Evolutionary conservation across 1,139 yeast species (phyloP), one percentile per base, ranked within the genome.

Genomic region (Yamadazyma epiphylla): DNA sequence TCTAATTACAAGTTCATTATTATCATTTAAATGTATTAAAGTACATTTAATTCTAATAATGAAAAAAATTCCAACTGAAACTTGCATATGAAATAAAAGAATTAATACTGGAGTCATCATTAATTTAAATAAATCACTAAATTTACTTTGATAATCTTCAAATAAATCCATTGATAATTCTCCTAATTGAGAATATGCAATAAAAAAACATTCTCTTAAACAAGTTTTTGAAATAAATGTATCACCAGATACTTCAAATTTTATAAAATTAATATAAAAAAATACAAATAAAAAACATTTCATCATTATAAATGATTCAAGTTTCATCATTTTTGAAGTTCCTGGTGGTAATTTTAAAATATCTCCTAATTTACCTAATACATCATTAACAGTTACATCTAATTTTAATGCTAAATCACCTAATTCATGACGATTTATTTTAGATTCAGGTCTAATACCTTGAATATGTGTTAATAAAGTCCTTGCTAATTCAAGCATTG

Each of bases 31-130:
- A 11, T 5, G 6, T 3, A 26, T 4, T 9, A 30, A 25, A 15
- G 34, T 29, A 30, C 36, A 35, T 21, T 31, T 39, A 17, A 39
- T 19, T 25, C 45, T 29, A 3, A 33, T 14, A 4, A 33, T 24
- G 11, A 38, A 11, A 12, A 11, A 11, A 3, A 29, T 17, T 2
- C 30, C 7, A 5, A 35, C 21, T 5, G 24, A 20, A 3, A 34
- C 19, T 4, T 25, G 22, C n/a, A 41, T 24, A 24, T 34, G 29
- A 20, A 29, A 28, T 5, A 31, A 28, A 8, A 26, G 21, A 3
- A 28, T 9, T 12, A 41, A 17, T 5, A 33, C 7, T 4, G 41
- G 38, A n/a, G 26, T 17, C 3, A 35, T 29, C 2, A 38, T 15
- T n/a, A 41, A 27, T n/a, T 15, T 28, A 23, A 37, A 39, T 24